phyloP scores from a whole-genome alignment of 2,329 filamentous ascomycete genomes.

The Fusarium nisikadoi region DNA sequence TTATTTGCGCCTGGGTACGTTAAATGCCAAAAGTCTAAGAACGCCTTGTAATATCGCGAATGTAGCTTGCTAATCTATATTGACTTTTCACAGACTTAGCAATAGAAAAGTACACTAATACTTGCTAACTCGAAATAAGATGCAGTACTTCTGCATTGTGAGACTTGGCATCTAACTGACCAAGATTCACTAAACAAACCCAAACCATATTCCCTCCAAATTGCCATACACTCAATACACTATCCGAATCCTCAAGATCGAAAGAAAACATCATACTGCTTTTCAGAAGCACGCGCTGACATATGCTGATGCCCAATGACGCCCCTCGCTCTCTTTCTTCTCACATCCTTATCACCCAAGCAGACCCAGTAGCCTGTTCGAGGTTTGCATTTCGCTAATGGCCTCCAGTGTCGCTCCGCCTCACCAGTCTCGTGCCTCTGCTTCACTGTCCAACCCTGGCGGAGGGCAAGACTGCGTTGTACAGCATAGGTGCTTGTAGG shows the following conservation, averaged over 20 bases:
- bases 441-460: conserved; percentile 18
- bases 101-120: fast-evolving
- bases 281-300: not conserved
- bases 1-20: not conserved
- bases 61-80: not conserved
- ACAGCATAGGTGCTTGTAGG: conserved; percentile 36
- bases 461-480: conserved; percentile 26
- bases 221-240: not conserved
- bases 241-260: not conserved
- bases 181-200: not conserved
- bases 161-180: not conserved
- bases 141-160: not conserved
- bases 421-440: conserved; percentile 21
- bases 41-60: not conserved
- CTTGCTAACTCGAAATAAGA: not conserved
- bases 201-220: not conserved
- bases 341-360: conserved; percentile 34
- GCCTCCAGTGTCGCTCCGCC: conserved; percentile 40
- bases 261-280: conserved; percentile 5
- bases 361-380: conserved; percentile 43
- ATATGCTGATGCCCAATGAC: not conserved
- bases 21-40: not conserved
- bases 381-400: conserved; percentile 11
- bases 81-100: too few species aligned
- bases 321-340: not conserved